A percentile compares a stretch with the other conserved stretches of the same genome.
Evolutionary conservation across 2,329 filamentous ascomycete species (phyloP).

Genomic region (Xylariaceae sp.): DNA sequence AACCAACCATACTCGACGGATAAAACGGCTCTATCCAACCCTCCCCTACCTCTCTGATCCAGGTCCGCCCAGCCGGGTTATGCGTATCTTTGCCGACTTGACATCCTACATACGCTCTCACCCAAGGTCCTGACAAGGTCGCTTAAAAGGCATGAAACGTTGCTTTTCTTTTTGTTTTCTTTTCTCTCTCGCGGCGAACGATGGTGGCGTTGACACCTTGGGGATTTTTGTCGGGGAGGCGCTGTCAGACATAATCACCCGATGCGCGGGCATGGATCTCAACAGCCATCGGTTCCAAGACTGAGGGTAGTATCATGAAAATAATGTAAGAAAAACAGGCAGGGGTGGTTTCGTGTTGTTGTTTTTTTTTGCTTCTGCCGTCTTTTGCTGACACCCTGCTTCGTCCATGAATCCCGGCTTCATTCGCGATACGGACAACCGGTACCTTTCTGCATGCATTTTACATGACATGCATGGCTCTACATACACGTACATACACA

Average conservation of each 20-base stretch:
- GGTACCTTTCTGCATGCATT: not conserved
- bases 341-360: not conserved
- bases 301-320: not conserved
- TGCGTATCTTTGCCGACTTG: not conserved
- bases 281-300: constrained; percentile 9
- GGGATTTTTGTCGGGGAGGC: not conserved
- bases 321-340: not conserved
- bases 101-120: not conserved
- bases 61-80: not conserved
- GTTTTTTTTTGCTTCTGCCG: not conserved
- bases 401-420: not conserved
- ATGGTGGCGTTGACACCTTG: constrained; percentile 4
- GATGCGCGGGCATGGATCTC: constrained; percentile 14
- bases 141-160: not conserved
- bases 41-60: not conserved
- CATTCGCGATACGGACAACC: not conserved
- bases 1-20: not conserved
- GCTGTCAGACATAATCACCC: constrained; percentile 8
- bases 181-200: not conserved
- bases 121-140: too few species aligned
- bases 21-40: constrained; percentile 6
- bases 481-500: too few species aligned
- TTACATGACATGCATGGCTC: not conserved
- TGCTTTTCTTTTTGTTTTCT: not conserved
- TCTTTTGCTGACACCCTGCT: not conserved